Evolutionary conservation across 495 filamentous ascomycete genomes (phyloP).

Genomic region (Cryomyces antarcticus): DNA sequence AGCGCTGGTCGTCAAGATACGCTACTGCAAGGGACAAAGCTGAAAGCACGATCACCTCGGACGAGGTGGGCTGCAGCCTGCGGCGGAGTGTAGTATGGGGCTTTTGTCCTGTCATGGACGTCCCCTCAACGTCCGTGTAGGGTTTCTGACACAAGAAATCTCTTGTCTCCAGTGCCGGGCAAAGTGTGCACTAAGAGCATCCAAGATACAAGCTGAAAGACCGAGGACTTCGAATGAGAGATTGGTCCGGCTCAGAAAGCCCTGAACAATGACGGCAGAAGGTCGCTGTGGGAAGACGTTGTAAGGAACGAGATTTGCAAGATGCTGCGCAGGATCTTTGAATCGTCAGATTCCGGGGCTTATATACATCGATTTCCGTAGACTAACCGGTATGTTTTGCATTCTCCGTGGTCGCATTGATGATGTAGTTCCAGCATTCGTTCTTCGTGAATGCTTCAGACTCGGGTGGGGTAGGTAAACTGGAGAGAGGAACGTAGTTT

Average conservation of each 20-base stretch:
- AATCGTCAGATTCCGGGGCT: too few relatives aligned
- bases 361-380: too few relatives aligned
- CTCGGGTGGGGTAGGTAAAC: not conserved
- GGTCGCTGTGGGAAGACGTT: slow-evolving; percentile 4
- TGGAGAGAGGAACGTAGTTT: not conserved
- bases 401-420: not conserved
- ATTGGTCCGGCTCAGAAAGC: slow-evolving; percentile 5
- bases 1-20: slow-evolving; percentile 4
- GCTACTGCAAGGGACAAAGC: slow-evolving; percentile 6
- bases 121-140: not conserved
- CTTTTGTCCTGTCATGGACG: not conserved
- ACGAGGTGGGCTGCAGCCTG: not conserved
- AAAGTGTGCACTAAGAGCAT: slow-evolving; percentile 7
- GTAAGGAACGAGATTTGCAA: slow-evolving; percentile 9
- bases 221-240: slow-evolving; percentile 9
- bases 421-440: not conserved
- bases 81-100: not conserved
- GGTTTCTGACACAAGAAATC: not conserved
- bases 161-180: slow-evolving; percentile 3
- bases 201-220: slow-evolving; percentile 11
- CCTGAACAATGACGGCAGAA: slow-evolving; percentile 1
- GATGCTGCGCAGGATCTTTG: slow-evolving; percentile 6
- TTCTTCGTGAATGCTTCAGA: not conserved
- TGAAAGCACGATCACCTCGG: slow-evolving; percentile 8
- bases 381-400: not conserved